phyloP scores from a whole-genome alignment of 306 rosid genomes.

The Argentina anserina region DNA sequence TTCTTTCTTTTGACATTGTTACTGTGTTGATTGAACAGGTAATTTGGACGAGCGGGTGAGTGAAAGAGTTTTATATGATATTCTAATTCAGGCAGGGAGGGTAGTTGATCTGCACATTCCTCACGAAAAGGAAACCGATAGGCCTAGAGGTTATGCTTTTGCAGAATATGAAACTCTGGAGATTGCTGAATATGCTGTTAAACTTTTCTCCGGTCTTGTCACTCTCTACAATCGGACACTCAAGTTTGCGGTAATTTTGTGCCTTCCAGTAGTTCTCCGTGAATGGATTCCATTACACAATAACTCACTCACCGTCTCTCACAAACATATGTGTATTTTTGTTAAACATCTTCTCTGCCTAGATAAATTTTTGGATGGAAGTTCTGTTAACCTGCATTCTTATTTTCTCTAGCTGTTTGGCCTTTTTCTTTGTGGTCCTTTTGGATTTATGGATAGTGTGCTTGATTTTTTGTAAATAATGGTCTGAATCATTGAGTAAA shows the following conservation, averaged over 20 bases:
- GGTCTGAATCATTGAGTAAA: neutral
- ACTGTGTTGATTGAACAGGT: constrained; percentile 43
- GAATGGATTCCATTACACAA: constrained; percentile 5
- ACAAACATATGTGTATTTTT: neutral
- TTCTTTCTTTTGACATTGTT: neutral
- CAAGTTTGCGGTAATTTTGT: constrained; percentile 67
- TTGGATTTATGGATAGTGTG: neutral
- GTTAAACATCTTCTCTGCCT: neutral
- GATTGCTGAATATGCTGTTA: constrained; percentile 80
- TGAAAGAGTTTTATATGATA: constrained; percentile 79
- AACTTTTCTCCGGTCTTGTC: constrained; percentile 89
- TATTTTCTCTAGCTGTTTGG: neutral
- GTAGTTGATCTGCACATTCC: constrained; percentile 79
- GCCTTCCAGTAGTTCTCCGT: neutral
- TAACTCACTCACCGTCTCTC: too few relatives aligned
- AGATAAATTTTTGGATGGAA: neutral
- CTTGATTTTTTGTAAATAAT: neutral
- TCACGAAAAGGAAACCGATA: constrained; percentile 77
- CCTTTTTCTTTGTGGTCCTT: neutral
- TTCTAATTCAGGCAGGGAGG: constrained; percentile 83
- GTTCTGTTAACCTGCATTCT: neutral
- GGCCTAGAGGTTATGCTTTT: constrained; percentile 79
- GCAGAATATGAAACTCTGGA: constrained; percentile 85
- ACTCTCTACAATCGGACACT: constrained; percentile 72
- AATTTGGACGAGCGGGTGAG: constrained; percentile 89